Evolutionary conservation across 768 basidiomycete species (phyloP), one percentile per base, ranked within the genome.

Genomic region (Amanita pallidorosea): DNA sequence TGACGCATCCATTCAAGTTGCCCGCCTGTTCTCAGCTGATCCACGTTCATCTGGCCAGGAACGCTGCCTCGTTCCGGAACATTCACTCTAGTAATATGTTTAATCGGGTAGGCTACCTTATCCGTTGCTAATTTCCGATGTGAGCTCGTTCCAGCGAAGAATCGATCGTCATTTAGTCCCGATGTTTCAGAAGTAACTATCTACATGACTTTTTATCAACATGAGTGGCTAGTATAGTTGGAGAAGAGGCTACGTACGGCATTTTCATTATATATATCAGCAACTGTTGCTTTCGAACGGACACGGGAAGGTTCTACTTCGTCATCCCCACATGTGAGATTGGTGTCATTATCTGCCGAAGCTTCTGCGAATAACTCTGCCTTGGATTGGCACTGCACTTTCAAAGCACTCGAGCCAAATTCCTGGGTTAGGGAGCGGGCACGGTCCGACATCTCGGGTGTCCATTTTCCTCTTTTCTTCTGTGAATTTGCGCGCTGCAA

Each of bases 331-430:
- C 9, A 20, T 0, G 18, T 27, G n/a, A 27, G 8, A n/a, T n/a
- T 18, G 11, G 33, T 13, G 13, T 3, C 33, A 33, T 33, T 1
- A 7, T 47, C 47, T 15, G 25, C 17, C 5, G 43, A 51, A n/a
- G 50, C 50, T 2, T 36, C n/a, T 4, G 38, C 20, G 27, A 51
- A 35, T 9, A 49, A 25, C 27, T 25, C 15, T 13, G 29, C 12
- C 38, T 49, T 45, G 38, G 42, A 40, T 53, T 45, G 41, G 20
- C 58, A 55, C 12, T 49, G 47, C 45, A 61, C 60, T 2, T 60
- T 64, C 34, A 76, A 55, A n/a, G 61, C 54, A 55, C 73, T 76
- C 38, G 53, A 56, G 47, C 65, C 65, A 54, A 75, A 78, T 18
- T 59, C 55, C 52, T 76, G 76, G 3, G 68, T n/a, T 74, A 37